Base-by-base conservation (phyloP, 306 rosid species). In the Crotalaria pallida region DNA sequence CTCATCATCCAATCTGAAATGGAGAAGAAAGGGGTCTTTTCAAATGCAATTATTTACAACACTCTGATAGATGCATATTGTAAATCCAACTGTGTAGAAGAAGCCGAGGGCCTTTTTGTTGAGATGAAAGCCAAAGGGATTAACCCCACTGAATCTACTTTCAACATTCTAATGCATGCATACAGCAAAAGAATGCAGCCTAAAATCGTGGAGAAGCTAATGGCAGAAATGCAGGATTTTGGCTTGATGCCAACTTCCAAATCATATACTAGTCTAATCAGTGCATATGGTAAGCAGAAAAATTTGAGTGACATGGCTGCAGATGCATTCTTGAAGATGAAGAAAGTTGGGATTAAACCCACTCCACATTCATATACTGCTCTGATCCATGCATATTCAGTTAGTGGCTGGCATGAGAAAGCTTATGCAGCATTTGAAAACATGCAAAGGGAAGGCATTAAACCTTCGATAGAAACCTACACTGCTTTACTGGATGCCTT, bases 181-280 rank as follows among this genome's bases (percentile, higher is more conserved):
- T 93, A 90, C 74, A 76, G 90, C 75, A 84, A 80, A 80, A 87
- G 91, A 87, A 84, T 87, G 92, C 96, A 93, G 82, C 90, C 97
- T 10, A 86, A 88, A 69, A 77, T 90, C 26, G 93, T 90, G 47
- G 90, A 93, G 71, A 88, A 79, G 89, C 83, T 90, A 16, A 72
- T 93, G 68, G 74, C 60, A 5, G 98, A 93, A 78, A 90, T 93
- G 98, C 79, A 85, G 79, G 94, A 87, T 45, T 22, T 70, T 84
- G 92, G 96, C 58, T 78, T 93, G 84, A 80, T 71, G 67, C 96
- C 97, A 21, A 86, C 87, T 76, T 94, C 74, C 23, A 83, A 81
- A 74, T 88, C 97, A 19, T 93, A 85, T 76, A 85, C 98, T 29
- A 87, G 92, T 77, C 85, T 90, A 18, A 84, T 93, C 61, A 85